phyloP scores from a whole-genome alignment of 768 basidiomycete species.

The Lyophyllum atratum region DNA sequence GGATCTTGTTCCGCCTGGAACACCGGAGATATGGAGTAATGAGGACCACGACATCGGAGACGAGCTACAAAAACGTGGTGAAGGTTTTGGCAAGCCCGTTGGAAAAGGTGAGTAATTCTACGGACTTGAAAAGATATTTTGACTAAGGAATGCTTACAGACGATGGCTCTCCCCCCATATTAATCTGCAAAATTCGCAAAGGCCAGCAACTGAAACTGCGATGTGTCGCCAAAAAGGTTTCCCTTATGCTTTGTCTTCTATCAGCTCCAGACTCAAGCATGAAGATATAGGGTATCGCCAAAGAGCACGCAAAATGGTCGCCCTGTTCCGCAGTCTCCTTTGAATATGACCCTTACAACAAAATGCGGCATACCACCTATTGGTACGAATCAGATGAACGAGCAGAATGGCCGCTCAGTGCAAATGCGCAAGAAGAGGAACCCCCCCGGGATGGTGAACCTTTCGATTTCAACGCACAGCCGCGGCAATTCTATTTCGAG shows the following conservation, averaged over 20 bases:
- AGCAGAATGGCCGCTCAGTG: slow-evolving; percentile 89
- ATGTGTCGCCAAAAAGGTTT: slow-evolving; percentile 94
- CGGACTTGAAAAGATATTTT: not conserved
- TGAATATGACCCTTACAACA: slow-evolving; percentile 98
- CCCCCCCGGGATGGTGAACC: slow-evolving; percentile 74
- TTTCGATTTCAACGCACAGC: slow-evolving; percentile 88
- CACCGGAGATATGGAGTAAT: slow-evolving; percentile 21
- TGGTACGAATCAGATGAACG: slow-evolving; percentile 88
- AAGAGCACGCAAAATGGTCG: slow-evolving; percentile 99
- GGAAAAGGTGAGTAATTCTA: slow-evolving; percentile 63
- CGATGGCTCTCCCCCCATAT: slow-evolving; percentile 65
- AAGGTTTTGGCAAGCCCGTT: slow-evolving; percentile 79
- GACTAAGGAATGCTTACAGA: slow-evolving; percentile 38
- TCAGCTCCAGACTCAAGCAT: not conserved
- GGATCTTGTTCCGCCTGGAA: slow-evolving; percentile 52
- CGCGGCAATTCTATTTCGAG: slow-evolving; percentile 90
- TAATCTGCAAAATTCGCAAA: slow-evolving; percentile 91
- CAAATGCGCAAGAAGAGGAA: slow-evolving; percentile 86
- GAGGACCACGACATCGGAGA: slow-evolving; percentile 51
- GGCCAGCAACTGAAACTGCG: slow-evolving; percentile 87
- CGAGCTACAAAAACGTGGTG: slow-evolving; percentile 71
- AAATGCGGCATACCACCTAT: slow-evolving; percentile 91
- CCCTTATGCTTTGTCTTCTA: slow-evolving; percentile 10
- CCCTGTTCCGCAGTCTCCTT: slow-evolving; percentile 94
- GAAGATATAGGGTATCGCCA: slow-evolving; percentile 80